Evolutionary conservation across 2,329 filamentous ascomycete species (phyloP).

Genomic region (Xylariaceae sp.): DNA sequence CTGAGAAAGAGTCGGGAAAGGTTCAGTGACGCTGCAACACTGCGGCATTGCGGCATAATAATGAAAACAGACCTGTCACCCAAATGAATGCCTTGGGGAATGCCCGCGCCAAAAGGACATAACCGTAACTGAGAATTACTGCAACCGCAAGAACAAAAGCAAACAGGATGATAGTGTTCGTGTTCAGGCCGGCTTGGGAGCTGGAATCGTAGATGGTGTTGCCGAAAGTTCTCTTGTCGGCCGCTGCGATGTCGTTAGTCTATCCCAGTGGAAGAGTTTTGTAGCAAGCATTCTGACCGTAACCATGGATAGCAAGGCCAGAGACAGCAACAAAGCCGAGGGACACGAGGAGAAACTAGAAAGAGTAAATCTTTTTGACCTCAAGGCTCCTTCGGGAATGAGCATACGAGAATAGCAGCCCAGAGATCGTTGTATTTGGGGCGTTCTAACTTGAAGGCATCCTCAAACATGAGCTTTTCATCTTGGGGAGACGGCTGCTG

Average conservation of each 20-base stretch:
- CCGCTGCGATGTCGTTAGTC: conserved; percentile 26
- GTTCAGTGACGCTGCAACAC: too few species aligned
- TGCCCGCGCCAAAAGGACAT: conserved; percentile 69
- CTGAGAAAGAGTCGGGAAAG: conserved; percentile 6
- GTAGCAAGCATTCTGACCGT: conserved; percentile 42
- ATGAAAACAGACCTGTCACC: conserved; percentile 65
- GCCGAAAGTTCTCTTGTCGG: conserved; percentile 59
- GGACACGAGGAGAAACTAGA: conserved; percentile 64
- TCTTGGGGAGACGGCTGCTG: conserved; percentile 2
- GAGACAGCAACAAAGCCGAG: conserved; percentile 73
- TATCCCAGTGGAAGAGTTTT: background rate
- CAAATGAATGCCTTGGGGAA: conserved; percentile 92
- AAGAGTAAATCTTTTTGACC: conserved; percentile 7
- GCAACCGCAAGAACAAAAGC: conserved; percentile 71
- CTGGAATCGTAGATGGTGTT: conserved; percentile 67
- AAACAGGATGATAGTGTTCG: conserved; percentile 84
- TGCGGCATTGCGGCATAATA: too few species aligned
- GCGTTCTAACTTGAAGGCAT: conserved; percentile 75
- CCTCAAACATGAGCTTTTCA: conserved; percentile 62
- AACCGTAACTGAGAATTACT: conserved; percentile 69
- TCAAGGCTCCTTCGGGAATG: too few species aligned
- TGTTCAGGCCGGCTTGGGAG: conserved; percentile 66
- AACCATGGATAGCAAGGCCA: conserved; percentile 70
- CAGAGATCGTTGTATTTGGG: conserved; percentile 91
- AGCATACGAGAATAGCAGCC: conserved; percentile 71